These are phyloP conservation scores for Periconia sp. DNA, from an alignment of 2,329 filamentous ascomycete species.

Conservation along the genomic window DNA sequence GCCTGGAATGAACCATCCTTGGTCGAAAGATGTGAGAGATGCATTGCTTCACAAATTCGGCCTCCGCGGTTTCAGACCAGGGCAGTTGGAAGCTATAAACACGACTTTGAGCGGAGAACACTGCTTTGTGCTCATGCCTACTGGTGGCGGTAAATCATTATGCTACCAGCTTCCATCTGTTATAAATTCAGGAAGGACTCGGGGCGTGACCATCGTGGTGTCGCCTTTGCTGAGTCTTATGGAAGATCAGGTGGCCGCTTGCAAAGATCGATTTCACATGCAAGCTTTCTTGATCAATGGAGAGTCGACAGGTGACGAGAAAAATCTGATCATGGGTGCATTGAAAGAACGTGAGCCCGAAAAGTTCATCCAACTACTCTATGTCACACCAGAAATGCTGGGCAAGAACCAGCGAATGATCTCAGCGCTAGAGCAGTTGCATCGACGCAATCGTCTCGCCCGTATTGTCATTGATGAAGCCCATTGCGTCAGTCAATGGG, in stretches of 20 bases:
- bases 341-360: conserved; percentile 69
- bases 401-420: conserved; percentile 74
- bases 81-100: conserved; percentile 95
- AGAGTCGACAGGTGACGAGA: conserved; percentile 66
- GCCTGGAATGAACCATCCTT: conserved; percentile 53
- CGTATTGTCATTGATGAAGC: conserved; percentile 96
- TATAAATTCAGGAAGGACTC: conserved; percentile 75
- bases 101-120: conserved; percentile 85
- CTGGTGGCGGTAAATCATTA: conserved; percentile 92
- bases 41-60: conserved; percentile 83
- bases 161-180: conserved; percentile 95
- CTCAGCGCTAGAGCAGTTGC: conserved; percentile 66
- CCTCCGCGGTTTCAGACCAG: conserved; percentile 82
- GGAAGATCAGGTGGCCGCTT: conserved; percentile 92
- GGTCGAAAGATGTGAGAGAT: conserved; percentile 82
- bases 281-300: conserved; percentile 82
- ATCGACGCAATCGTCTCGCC: conserved; percentile 72
- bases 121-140: conserved; percentile 96
- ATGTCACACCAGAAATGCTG: conserved; percentile 97
- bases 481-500: conserved; percentile 99
- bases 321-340: conserved; percentile 65
- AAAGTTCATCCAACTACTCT: conserved; percentile 79
- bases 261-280: conserved; percentile 68
- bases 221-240: conserved; percentile 93
- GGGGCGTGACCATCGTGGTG: conserved; percentile 89